Conservation (phyloP, 139 green algal genomes). For the Monoraphidium neglectum region DNA sequence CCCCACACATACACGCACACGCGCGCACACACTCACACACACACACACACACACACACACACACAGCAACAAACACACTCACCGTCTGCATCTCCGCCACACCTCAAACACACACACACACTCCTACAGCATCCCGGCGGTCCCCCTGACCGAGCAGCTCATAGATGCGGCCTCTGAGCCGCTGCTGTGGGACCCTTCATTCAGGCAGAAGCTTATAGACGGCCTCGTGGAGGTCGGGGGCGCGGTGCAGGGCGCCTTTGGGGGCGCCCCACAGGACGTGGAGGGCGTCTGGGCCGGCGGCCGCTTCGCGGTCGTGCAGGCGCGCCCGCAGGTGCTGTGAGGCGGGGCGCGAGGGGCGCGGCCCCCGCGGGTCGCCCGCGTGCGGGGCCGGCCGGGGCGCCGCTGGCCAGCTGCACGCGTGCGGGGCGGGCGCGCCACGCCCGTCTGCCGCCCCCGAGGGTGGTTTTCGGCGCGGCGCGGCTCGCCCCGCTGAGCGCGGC, state of each 20-base stretch:
- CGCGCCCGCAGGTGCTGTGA: slow-evolving; percentile 73
- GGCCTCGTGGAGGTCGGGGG: slow-evolving; percentile 54
- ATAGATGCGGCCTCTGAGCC: slow-evolving; percentile 65
- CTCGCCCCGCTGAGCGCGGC: no score
- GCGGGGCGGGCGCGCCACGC: no score
- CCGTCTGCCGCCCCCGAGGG: no score
- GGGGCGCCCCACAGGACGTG: slow-evolving; percentile 72
- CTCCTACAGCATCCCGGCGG: slow-evolving; percentile 52
- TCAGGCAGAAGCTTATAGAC: slow-evolving; percentile 48
- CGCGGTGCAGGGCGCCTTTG: slow-evolving; percentile 60
- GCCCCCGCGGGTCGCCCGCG: no score
- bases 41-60: no score
- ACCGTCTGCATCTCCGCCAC: neutral
- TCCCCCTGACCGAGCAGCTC: slow-evolving; percentile 41
- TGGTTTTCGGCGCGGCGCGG: no score
- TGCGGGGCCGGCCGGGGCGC: no score
- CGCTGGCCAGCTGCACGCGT: no score
- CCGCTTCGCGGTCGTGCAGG: slow-evolving; percentile 76
- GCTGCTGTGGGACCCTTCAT: slow-evolving; percentile 68
- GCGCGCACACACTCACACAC: neutral
- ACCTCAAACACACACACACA: no score
- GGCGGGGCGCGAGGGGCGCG: no score
- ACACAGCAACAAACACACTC: no score
- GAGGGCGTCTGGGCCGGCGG: slow-evolving; percentile 72
- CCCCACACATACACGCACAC: neutral